phyloP scores from a whole-genome alignment of 805 yeast genomes.

The Wickerhamomyces alni region DNA sequence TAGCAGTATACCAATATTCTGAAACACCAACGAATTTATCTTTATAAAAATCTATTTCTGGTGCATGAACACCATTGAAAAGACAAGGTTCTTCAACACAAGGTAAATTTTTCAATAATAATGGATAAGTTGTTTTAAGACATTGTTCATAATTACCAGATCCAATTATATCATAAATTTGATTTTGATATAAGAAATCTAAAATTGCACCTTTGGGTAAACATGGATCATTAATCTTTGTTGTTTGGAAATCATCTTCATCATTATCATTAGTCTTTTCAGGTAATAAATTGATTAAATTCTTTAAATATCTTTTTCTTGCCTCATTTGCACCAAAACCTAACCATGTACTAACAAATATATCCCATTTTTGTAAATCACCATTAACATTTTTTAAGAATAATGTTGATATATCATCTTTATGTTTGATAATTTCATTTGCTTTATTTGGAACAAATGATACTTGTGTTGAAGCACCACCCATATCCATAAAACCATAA shows the following conservation, averaged over 20 bases:
- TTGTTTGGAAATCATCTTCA: constrained; percentile 36
- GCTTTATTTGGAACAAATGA: constrained; percentile 78
- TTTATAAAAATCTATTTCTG: constrained; percentile 68
- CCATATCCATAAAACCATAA: constrained; percentile 88
- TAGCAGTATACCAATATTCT: constrained; percentile 96
- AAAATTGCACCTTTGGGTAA: constrained; percentile 57
- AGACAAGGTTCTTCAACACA: constrained; percentile 87
- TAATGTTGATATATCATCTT: constrained; percentile 67
- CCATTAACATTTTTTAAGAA: constrained; percentile 68
- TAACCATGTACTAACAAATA: constrained; percentile 94
- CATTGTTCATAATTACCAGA: constrained; percentile 77
- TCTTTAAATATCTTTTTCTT: constrained; percentile 60
- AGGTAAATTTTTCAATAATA: constrained; percentile 71
- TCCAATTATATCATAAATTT: constrained; percentile 53
- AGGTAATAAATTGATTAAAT: constrained; percentile 44
- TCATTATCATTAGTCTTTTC: constrained; percentile 41
- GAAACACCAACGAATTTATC: constrained; percentile 91
- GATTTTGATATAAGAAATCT: constrained; percentile 41
- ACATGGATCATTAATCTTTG: constrained; percentile 65
- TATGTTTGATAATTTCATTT: constrained; percentile 56
- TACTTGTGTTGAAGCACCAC: constrained; percentile 96
- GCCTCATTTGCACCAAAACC: constrained; percentile 98
- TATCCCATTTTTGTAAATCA: constrained; percentile 64
- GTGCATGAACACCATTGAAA: constrained; percentile 94
- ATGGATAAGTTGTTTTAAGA: constrained; percentile 63